Conservation (phyloP, 768 basidiomycete species). For the Rhodocollybia butyracea region DNA sequence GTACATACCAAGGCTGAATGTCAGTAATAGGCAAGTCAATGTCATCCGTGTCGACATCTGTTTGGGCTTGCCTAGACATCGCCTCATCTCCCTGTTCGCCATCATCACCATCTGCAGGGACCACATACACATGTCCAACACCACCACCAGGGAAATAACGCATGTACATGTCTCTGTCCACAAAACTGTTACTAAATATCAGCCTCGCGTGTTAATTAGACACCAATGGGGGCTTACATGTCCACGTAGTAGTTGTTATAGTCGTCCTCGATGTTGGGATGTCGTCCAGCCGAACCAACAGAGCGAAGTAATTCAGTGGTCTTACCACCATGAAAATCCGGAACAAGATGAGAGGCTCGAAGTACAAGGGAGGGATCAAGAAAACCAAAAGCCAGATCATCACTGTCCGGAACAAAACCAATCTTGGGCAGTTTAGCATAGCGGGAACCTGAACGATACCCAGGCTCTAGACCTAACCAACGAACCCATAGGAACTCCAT, state of each 20-base stretch:
- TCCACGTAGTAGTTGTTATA: slow-evolving; percentile 27
- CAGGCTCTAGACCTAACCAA: slow-evolving; percentile 30
- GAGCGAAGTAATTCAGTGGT: slow-evolving; percentile 9
- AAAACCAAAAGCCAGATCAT: slow-evolving; percentile 33
- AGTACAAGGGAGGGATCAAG: slow-evolving; percentile 32
- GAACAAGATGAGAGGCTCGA: slow-evolving; percentile 31
- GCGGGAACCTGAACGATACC: slow-evolving; percentile 22
- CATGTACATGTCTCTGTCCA: slow-evolving; percentile 25
- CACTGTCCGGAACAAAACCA: slow-evolving; percentile 30
- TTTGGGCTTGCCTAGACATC: too few species aligned
- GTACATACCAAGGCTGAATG: too few species aligned
- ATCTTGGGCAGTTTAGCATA: slow-evolving; percentile 29
- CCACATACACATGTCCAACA: slow-evolving; percentile 24
- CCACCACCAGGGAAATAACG: slow-evolving; percentile 13
- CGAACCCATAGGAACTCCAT: slow-evolving; percentile 42
- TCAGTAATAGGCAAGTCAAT: too few species aligned
- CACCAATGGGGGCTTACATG: slow-evolving; percentile 18
- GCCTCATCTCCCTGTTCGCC: too few species aligned
- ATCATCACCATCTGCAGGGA: too few species aligned
- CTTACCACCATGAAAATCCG: slow-evolving; percentile 19
- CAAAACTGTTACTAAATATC: slow-evolving; percentile 9
- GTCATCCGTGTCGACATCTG: too few species aligned
- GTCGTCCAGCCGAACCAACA: slow-evolving; percentile 1
- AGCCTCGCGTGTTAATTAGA: not conserved
- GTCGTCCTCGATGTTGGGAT: slow-evolving; percentile 15